Base-by-base conservation (phyloP, 2,329 filamentous ascomycete genomes). In the Hymenoscyphus scutula region DNA sequence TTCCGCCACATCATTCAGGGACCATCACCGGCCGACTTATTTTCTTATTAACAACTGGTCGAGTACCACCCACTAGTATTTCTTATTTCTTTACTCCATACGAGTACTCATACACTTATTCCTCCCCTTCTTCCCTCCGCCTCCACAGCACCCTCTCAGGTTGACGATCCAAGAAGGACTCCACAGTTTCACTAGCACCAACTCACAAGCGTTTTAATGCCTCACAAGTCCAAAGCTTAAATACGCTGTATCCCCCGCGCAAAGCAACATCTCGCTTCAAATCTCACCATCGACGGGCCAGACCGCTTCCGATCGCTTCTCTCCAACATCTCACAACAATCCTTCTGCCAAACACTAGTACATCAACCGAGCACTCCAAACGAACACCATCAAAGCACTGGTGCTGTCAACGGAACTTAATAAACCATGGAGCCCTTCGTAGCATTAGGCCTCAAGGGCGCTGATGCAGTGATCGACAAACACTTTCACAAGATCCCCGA, bases 401-500 rank as follows among this genome's bases (percentile, higher is more conserved):
- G n/a, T n/a, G 3, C 17, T 41, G 32, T 19, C n/a, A 25, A 51
- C 23, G 11, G 19, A 51, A 51, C 45, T 25, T 13, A 29, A 53
- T 29, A 45, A 34, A 55, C 19, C 30, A 54, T 54, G 57, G 57
- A 51, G 23, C 51, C 57, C 2, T 61, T 65, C 23, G 29, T 65
- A 8, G 61, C 45, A 25, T 27, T 65, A 27, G 64, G 61, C 6
- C 41, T 65, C n/a, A 60, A 59, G 23, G 58, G 34, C 13, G 53
- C 48, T 3, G 61, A 63, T 53, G 55, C 56, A 13, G 11, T 65
- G 1, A 61, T 65, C 23, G 61, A 65, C 56, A 65, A 65, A 25
- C 64, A 65, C 45, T 65, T 65, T 30, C 48, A 65, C 51, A 61
- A 61, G 55, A 53, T 65, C 23, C 64, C 64, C 5, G 64, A 65